Conservation (phyloP, 208 protist genomes). For the Leishmania martiniquensis region DNA sequence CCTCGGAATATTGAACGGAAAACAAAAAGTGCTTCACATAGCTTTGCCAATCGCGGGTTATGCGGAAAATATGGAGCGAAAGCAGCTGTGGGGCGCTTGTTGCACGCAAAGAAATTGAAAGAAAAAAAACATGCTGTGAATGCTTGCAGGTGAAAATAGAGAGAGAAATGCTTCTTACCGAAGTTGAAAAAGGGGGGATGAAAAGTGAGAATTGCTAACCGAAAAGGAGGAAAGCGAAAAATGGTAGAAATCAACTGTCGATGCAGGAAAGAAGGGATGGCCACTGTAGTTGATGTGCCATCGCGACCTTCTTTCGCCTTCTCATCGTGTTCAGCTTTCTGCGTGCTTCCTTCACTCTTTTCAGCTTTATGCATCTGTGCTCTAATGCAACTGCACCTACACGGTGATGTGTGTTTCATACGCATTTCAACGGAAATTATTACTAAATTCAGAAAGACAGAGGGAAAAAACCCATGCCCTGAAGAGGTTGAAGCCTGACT, state of each 20-base stretch:
- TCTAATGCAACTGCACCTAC: neutral
- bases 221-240: neutral
- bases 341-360: constrained; percentile 20
- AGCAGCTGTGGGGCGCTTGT: neutral
- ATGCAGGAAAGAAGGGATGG: neutral
- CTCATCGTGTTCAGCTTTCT: neutral
- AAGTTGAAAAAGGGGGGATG: neutral
- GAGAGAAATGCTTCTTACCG: no score
- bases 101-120: neutral
- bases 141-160: neutral
- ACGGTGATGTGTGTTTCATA: neutral
- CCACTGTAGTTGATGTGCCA: neutral
- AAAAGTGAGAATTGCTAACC: neutral
- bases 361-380: constrained; percentile 5
- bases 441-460: neutral
- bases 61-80: neutral
- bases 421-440: neutral
- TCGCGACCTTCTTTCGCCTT: neutral
- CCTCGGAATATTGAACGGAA: neutral
- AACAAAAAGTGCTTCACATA: neutral
- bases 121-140: neutral
- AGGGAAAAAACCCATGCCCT: constrained; percentile 6
- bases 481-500: neutral
- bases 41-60: neutral
- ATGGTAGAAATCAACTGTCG: neutral